These are phyloP conservation scores for Phytophthora litchii DNA, from an alignment of 352 stramenopile species.

Conservation along the genomic window DNA sequence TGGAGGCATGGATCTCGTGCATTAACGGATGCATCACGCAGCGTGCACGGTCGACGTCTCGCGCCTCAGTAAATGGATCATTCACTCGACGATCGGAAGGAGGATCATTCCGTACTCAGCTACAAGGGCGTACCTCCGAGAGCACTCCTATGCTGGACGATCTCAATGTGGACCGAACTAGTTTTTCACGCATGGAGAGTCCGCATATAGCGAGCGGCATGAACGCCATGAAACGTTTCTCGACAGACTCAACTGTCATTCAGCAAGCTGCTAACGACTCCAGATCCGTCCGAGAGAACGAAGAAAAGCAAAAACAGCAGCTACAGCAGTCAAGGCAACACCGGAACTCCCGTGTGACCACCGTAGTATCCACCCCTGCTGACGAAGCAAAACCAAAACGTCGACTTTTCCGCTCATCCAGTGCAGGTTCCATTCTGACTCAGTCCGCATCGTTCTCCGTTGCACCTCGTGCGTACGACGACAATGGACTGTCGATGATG, in stretches of 20 bases:
- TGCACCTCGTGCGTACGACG: slow-evolving; percentile 44
- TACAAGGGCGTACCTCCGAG: slow-evolving; percentile 43
- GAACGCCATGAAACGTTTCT: slow-evolving; percentile 66
- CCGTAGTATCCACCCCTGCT: slow-evolving; percentile 31
- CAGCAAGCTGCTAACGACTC: slow-evolving; percentile 63
- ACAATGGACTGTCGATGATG: slow-evolving; percentile 46
- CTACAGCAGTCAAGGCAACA: slow-evolving; percentile 30
- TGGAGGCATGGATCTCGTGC: slow-evolving; percentile 69
- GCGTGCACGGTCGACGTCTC: slow-evolving; percentile 30
- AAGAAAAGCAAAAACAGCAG: slow-evolving; percentile 48
- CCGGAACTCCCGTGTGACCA: slow-evolving; percentile 53
- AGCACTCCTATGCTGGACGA: slow-evolving; percentile 50
- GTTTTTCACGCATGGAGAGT: slow-evolving; percentile 40
- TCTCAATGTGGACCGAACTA: slow-evolving; percentile 37
- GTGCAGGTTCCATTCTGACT: slow-evolving; percentile 69
- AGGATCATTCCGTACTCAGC: slow-evolving; percentile 38
- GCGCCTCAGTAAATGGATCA: slow-evolving; percentile 40
- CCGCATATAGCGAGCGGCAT: slow-evolving; percentile 39
- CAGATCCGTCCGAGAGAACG: slow-evolving; percentile 42
- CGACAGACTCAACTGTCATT: slow-evolving; percentile 69
- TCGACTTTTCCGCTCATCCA: slow-evolving; percentile 61
- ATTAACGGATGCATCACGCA: slow-evolving; percentile 60
- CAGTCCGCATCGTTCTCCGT: slow-evolving; percentile 29
- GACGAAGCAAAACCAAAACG: slow-evolving; percentile 35
- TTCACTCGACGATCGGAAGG: slow-evolving; percentile 39